Conservation (phyloP, 2,329 filamentous ascomycete genomes). For the Ophiostoma sp. region DNA sequence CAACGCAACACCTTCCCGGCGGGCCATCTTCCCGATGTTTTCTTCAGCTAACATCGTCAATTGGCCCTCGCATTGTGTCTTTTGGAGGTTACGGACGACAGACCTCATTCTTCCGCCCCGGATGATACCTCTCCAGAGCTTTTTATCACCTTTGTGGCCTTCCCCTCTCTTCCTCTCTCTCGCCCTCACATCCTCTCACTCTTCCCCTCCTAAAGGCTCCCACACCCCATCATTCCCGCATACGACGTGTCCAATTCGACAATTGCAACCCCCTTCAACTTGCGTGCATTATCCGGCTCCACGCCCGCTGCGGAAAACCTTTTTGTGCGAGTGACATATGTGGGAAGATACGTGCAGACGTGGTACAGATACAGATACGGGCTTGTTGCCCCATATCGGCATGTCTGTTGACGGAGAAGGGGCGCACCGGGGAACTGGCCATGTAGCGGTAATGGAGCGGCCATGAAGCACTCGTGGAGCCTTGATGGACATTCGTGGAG, state of each 20-base stretch:
- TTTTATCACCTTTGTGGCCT: not conserved
- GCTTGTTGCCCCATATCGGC: not conserved
- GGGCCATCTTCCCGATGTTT: constrained; percentile 19
- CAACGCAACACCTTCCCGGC: constrained; percentile 19
- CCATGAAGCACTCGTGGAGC: not conserved
- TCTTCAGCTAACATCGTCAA: not conserved
- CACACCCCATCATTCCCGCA: constrained; percentile 7
- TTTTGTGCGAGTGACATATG: not conserved
- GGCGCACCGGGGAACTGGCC: not conserved
- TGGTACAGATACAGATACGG: not conserved
- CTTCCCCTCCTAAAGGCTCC: not conserved
- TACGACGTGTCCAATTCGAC: not conserved
- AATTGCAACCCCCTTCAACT: not conserved
- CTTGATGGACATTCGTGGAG: not conserved
- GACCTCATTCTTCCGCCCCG: not conserved
- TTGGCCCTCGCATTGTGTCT: not conserved
- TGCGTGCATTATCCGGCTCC: constrained; percentile 6
- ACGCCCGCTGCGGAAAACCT: not conserved
- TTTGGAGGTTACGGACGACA: constrained; percentile 1
- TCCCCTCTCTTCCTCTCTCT: not conserved
- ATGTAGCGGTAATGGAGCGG: not conserved
- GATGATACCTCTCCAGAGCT: not conserved
- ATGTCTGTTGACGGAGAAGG: not conserved
- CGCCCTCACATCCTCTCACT: not conserved
- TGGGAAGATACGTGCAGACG: not conserved